phyloP scores from a whole-genome alignment of 768 basidiomycete species.

The Tremella mesenterica region DNA sequence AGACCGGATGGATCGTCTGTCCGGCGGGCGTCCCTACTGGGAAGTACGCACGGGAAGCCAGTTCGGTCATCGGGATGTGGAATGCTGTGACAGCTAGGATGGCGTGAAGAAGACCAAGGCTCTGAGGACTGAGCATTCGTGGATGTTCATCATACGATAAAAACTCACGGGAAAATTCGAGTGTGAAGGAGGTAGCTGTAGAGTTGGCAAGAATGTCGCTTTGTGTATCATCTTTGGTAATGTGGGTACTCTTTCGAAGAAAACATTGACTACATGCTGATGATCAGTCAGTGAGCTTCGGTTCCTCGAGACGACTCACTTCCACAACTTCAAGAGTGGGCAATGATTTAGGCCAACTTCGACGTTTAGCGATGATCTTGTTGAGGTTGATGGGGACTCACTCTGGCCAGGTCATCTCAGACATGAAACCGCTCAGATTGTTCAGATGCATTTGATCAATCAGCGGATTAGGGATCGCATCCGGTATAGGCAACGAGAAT shows the following conservation, averaged over 20 bases:
- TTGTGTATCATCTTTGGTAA: conserved; percentile 28
- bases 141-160: background rate
- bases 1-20: conserved; percentile 19
- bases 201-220: conserved; percentile 13
- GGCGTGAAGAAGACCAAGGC: conserved; percentile 23
- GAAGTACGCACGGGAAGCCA: conserved; percentile 22
- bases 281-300: background rate
- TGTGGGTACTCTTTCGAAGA: conserved; percentile 33
- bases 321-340: conserved; percentile 28
- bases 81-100: conserved; percentile 27
- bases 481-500: no score
- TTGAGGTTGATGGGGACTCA: conserved; percentile 3
- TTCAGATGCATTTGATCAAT: background rate
- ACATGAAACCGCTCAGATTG: background rate
- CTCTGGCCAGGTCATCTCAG: conserved; percentile 29
- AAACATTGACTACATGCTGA: conserved; percentile 21
- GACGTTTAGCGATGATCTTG: background rate
- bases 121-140: background rate
- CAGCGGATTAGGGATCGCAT: background rate
- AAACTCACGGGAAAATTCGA: conserved; percentile 30
- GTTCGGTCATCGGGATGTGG: conserved; percentile 15
- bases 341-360: conserved; percentile 31
- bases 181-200: conserved; percentile 29
- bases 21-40: conserved; percentile 21
- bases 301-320: conserved; percentile 8